Base-by-base conservation (phyloP, 169 alveolate species). In the Cryptosporidium parvum region DNA sequence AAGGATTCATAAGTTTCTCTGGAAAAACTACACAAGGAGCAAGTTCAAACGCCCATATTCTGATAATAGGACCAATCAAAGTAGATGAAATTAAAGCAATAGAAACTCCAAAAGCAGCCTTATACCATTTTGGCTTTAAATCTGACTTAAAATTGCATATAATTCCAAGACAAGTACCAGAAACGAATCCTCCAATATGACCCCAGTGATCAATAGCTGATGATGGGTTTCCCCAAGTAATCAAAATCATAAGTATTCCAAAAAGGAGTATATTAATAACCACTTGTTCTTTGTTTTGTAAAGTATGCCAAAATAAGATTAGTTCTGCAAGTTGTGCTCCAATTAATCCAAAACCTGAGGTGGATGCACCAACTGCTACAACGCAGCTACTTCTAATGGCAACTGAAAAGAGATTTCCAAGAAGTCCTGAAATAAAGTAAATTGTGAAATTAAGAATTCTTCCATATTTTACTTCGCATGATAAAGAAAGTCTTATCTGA, bases 281-380 rank as follows among this genome's bases (percentile, higher is more conserved):
- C 48, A 94, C 93, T 35, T 94, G 92, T 67, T 94, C 96, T 52
- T 93, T 87, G 69, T 92, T 94, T 31, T 93, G 94, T 86, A 94
- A 68, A 35, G 91, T 86, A 86, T 93, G 95, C 96, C 96, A 94
- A 45, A 91, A 86, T 75, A 94, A 85, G n/a, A 93, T 91, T 56
- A 94, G 84, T 75, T 94, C 96, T 44, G 95, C 93, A n/a, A 94
- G 70, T 70, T 93, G 95, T 33, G 93, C 86, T 12, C 96, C 96
- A 29, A 94, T 91, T 75, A 94, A 68, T 23, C 96, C 96, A 92
- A 94, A 93, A 31, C 96, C 96, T 33, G 96, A 92, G 29, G 96
- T 94, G 91, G 96, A 93, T 26, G 96, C 96, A 16, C 96, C 96
- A 37, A 94, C 96, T 67, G 93, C 93, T 44, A 92, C 92, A 1